phyloP scores from a whole-genome alignment of 2,329 filamentous ascomycete species.

The Plectosphaerella sp. region DNA sequence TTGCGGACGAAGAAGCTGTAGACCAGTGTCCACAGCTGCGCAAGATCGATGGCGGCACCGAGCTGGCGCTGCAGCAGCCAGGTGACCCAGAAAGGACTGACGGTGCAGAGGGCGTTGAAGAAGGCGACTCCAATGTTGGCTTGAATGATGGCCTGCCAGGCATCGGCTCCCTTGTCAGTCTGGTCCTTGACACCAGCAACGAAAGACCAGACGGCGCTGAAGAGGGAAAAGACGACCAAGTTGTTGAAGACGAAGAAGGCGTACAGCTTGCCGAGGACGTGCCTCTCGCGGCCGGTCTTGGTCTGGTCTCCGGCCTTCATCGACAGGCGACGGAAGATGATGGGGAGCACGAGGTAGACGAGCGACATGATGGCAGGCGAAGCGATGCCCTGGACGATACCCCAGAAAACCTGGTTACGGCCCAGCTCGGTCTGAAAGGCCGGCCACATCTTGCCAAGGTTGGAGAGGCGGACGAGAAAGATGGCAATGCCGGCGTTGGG shows the following conservation, averaged over 20 bases:
- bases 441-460: slow-evolving; percentile 76
- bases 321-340: slow-evolving; percentile 84
- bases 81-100: slow-evolving; percentile 91
- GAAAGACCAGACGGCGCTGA: slow-evolving; percentile 76
- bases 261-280: slow-evolving; percentile 87
- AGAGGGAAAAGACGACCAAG: slow-evolving; percentile 86
- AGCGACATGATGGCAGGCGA: slow-evolving; percentile 84
- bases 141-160: slow-evolving; percentile 65
- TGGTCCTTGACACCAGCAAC: slow-evolving; percentile 59
- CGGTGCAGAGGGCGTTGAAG: slow-evolving; percentile 71
- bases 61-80: slow-evolving; percentile 91
- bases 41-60: slow-evolving; percentile 89
- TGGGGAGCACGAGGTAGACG: slow-evolving; percentile 82
- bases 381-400: slow-evolving; percentile 84
- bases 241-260: slow-evolving; percentile 98
- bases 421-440: slow-evolving; percentile 65
- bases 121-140: slow-evolving; percentile 59
- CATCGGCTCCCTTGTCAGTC: slow-evolving; percentile 49
- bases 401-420: slow-evolving; percentile 66
- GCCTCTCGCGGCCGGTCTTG: slow-evolving; percentile 86
- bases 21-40: slow-evolving; percentile 79
- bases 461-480: slow-evolving; percentile 81
- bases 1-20: slow-evolving; percentile 81
- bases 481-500: slow-evolving; percentile 94
- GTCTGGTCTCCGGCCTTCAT: slow-evolving; percentile 82